A percentile compares a stretch with the other conserved stretches of the same genome.
These are phyloP conservation scores for Cutaneotrichosporon cutaneum DNA, from an alignment of 1,284 basidiomycete species.

Conservation along the genomic window DNA sequence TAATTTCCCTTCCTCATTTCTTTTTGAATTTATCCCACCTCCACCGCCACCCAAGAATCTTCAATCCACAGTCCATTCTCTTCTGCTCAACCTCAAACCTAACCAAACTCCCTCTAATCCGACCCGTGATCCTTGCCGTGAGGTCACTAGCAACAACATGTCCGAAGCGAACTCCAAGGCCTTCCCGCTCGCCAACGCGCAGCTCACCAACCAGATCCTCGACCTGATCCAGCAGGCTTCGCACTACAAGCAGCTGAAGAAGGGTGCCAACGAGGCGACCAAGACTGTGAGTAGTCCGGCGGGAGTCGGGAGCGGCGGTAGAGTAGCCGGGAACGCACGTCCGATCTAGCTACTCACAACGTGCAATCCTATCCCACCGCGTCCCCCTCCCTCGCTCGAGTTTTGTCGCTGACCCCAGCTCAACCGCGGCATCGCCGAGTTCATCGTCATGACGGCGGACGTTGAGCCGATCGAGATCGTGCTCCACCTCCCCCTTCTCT, in stretches of 20 bases:
- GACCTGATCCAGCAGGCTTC: constrained; percentile 85
- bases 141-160: constrained; percentile 31
- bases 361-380: no score
- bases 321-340: no score
- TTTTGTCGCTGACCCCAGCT: constrained; percentile 16
- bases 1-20: no score
- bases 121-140: constrained; percentile 42
- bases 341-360: no score
- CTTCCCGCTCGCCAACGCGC: constrained; percentile 86
- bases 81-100: background rate
- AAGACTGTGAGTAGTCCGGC: constrained; percentile 63
- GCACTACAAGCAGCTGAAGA: constrained; percentile 91
- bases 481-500: constrained; percentile 92
- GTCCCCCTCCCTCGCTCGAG: no score
- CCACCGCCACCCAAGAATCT: constrained; percentile 7
- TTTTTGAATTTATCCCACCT: background rate
- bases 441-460: constrained; percentile 96
- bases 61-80: background rate
- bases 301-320: background rate
- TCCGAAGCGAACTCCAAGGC: constrained; percentile 66
- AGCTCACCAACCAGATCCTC: constrained; percentile 92
- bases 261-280: constrained; percentile 68
- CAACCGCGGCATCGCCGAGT: constrained; percentile 89
- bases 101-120: background rate
- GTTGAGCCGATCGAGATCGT: constrained; percentile 98